Conservation (phyloP, 2,329 filamentous ascomycete genomes). For the Aspergillus sp. region DNA sequence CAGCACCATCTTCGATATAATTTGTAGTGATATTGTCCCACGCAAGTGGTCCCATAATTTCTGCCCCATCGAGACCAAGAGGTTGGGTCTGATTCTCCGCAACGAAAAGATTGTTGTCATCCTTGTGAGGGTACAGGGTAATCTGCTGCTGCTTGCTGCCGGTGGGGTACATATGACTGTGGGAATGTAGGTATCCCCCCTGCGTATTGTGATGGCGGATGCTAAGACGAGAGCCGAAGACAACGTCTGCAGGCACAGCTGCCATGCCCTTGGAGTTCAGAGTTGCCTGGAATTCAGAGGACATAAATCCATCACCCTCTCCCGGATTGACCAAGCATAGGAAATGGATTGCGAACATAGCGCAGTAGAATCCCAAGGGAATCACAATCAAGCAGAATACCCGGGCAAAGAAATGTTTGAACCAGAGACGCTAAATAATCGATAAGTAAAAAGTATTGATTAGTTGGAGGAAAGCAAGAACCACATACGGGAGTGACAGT, state of each 20-base stretch:
- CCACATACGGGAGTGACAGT: conserved; percentile 71
- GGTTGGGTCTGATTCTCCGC: conserved; percentile 97
- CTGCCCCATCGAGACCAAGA: conserved; percentile 65
- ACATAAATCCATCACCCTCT: conserved; percentile 99
- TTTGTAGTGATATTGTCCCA: conserved; percentile 74
- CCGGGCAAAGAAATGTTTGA: conserved; percentile 92
- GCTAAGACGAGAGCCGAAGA: conserved; percentile 79
- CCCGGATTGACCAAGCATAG: conserved; percentile 89
- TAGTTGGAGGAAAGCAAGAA: not conserved
- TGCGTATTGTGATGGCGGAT: conserved; percentile 96
- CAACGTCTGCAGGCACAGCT: conserved; percentile 88
- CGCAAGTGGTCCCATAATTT: conserved; percentile 76
- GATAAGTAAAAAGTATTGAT: conserved; percentile 22
- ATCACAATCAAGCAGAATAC: conserved; percentile 89
- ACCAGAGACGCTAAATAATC: conserved; percentile 65
- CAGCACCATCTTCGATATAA: conserved; percentile 75
- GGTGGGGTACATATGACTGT: conserved; percentile 94
- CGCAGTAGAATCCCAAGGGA: conserved; percentile 86
- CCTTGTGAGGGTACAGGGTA: conserved; percentile 97
- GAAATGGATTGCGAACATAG: conserved; percentile 98
- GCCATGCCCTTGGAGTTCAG: conserved; percentile 96
- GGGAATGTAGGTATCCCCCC: conserved; percentile 95
- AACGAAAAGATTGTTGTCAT: conserved; percentile 94
- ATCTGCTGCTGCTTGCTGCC: conserved; percentile 99
- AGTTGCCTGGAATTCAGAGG: conserved; percentile 96